These are phyloP conservation scores for Sarocladium strictum DNA, from an alignment of 2,329 filamentous ascomycete genomes.

Conservation along the genomic window DNA sequence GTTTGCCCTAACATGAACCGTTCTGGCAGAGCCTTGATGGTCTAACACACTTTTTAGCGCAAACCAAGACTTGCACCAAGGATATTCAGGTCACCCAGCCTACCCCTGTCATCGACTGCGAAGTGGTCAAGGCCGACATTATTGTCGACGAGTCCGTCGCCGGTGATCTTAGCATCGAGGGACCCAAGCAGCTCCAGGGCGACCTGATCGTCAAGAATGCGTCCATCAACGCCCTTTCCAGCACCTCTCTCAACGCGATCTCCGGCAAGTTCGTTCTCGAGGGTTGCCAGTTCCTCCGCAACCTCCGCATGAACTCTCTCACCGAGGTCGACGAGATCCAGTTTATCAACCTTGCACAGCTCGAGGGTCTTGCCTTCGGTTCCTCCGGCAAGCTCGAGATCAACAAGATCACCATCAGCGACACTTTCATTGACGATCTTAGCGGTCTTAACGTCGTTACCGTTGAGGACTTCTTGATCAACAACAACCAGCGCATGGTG, in stretches of 20 bases:
- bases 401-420: constrained; percentile 65
- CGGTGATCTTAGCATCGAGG: constrained; percentile 56
- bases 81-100: constrained; percentile 61
- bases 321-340: constrained; percentile 59
- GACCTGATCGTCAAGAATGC: constrained; percentile 58
- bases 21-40: too few relatives aligned
- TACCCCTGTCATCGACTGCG: constrained; percentile 58
- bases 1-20: too few relatives aligned
- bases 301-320: constrained; percentile 61
- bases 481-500: constrained; percentile 82
- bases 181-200: constrained; percentile 50
- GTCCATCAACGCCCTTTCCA: constrained; percentile 49
- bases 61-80: constrained; percentile 33
- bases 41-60: too few relatives aligned
- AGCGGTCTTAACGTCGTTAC: constrained; percentile 73
- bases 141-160: constrained; percentile 52
- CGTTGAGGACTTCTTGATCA: constrained; percentile 71
- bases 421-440: constrained; percentile 77
- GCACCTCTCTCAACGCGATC: constrained; percentile 57
- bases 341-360: constrained; percentile 63
- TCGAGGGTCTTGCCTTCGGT: constrained; percentile 43
- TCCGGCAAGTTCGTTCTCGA: constrained; percentile 63
- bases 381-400: constrained; percentile 58
- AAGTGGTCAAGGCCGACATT: constrained; percentile 63
- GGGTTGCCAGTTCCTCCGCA: constrained; percentile 62